Base-by-base conservation (phyloP, 345 rosid genomes). In the Hypericum androsaemum region DNA sequence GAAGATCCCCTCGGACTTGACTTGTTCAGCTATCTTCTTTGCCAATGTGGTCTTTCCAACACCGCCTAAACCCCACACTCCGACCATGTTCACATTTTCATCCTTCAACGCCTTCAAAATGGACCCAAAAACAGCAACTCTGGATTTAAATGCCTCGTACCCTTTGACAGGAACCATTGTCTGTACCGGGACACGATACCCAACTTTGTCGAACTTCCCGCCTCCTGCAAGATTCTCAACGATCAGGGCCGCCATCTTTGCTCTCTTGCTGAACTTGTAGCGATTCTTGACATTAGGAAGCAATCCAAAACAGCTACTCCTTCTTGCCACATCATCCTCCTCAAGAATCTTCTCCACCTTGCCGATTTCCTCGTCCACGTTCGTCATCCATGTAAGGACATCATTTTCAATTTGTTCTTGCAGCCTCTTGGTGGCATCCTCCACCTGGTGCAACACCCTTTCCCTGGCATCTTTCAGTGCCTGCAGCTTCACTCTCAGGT, bases 31-130 rank as follows among this genome's bases (percentile, higher is more conserved):
- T 5, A 65, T 36, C 17, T 66, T 8, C 10, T 45, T 50, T 5
- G 42, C 53, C 5, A 66, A 49, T 1, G 48, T 53, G 10, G 68
- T 47, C 44, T 66, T 66, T 3, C 75, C 75, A 3, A 55, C 14
- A 35, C 71, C 68, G 1, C 56, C 59, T 8, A 41, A 7, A 1
- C 65, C 71, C 10, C 45, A 46, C 17, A 70, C 54, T 38, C 67
- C 71, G 16, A 65, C 47, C 57, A 43, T 7, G 49, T 6, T 39
- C 13, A 35, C 14, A 5, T 12, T 16, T 2, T 37, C 9, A 59
- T 56, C 41, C 9, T 37, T n/a, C 9, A 61, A 10, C 7, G 47
- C 39, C 12, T 56, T 46, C 58, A 55, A 8, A 12, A 60, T 39
- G 0, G 6, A 41, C 0, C 47, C 15, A 6, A 57, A 14, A 46